Conservation (phyloP, 169 alveolate genomes). For the Hepatocystis sp. region DNA sequence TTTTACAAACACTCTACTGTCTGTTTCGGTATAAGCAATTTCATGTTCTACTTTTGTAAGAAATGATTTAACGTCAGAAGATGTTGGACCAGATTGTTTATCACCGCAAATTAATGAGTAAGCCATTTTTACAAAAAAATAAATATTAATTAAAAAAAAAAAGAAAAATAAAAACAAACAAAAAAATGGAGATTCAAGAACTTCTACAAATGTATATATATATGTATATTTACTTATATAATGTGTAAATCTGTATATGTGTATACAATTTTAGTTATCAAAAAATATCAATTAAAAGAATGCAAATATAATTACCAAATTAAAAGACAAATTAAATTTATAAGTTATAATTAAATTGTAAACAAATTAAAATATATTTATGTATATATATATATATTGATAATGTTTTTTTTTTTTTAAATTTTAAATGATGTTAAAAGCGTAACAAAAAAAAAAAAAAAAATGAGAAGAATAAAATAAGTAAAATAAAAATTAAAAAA, state of each 20-base stretch:
- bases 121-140: slow-evolving; percentile 27
- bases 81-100: slow-evolving; percentile 3
- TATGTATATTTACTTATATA: slow-evolving; percentile 6
- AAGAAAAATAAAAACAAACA: slow-evolving; percentile 1
- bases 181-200: slow-evolving; percentile 15
- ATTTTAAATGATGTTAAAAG: slow-evolving; percentile 16
- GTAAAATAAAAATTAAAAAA: background rate
- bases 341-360: no score
- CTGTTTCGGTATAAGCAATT: slow-evolving; percentile 39
- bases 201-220: slow-evolving; percentile 8
- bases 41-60: slow-evolving; percentile 74
- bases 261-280: slow-evolving; percentile 13
- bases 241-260: slow-evolving; percentile 5
- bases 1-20: slow-evolving; percentile 52
- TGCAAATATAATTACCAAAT: no score
- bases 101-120: slow-evolving; percentile 42
- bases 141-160: background rate
- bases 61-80: slow-evolving; percentile 38
- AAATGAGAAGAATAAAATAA: slow-evolving; percentile 3
- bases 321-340: slow-evolving; percentile 25
- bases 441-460: slow-evolving; percentile 29
- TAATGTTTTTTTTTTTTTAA: slow-evolving; percentile 8
- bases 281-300: no score
- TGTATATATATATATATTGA: no score
- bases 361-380: no score